Evolutionary conservation across 352 stramenopile genomes (phyloP).

Genomic region (Elongisporangium undulatum): DNA sequence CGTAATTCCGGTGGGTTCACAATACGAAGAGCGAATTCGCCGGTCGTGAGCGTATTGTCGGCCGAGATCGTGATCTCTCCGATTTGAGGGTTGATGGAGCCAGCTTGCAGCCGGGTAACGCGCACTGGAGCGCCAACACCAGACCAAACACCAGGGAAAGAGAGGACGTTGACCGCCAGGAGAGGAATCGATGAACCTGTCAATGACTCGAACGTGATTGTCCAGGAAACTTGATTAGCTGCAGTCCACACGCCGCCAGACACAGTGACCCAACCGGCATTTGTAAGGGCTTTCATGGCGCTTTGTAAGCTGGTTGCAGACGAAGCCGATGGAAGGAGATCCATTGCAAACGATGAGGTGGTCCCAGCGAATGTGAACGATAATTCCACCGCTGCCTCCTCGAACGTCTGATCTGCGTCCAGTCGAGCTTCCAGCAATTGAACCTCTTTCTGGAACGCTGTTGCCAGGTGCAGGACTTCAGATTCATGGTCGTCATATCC

Average conservation of each 20-base stretch:
- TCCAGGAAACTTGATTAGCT: not conserved
- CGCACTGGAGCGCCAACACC: not conserved
- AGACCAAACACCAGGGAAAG: slow-evolving; percentile 1
- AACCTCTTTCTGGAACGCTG: not conserved
- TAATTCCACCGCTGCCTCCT: not conserved
- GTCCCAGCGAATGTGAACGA: not conserved
- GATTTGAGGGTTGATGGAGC: not conserved
- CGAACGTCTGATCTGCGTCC: not conserved
- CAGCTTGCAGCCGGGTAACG: not conserved
- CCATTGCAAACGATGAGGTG: not conserved
- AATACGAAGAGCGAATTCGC: slow-evolving; percentile 1
- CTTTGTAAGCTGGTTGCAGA: not conserved
- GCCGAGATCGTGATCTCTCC: not conserved
- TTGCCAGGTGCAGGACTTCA: slow-evolving; percentile 3
- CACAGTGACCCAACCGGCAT: not conserved
- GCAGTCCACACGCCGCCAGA: not conserved
- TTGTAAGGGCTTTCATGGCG: not conserved
- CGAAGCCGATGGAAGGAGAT: not conserved
- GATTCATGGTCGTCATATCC: not conserved
- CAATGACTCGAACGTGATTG: not conserved
- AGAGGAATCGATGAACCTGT: not conserved
- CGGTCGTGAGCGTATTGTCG: not conserved
- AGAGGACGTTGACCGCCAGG: not conserved
- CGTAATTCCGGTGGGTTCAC: not conserved
- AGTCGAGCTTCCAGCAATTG: not conserved